Evolutionary conservation across 225 moss, liverwort and hornwort species (phyloP).

Genomic region (Marchantia polymorpha): DNA sequence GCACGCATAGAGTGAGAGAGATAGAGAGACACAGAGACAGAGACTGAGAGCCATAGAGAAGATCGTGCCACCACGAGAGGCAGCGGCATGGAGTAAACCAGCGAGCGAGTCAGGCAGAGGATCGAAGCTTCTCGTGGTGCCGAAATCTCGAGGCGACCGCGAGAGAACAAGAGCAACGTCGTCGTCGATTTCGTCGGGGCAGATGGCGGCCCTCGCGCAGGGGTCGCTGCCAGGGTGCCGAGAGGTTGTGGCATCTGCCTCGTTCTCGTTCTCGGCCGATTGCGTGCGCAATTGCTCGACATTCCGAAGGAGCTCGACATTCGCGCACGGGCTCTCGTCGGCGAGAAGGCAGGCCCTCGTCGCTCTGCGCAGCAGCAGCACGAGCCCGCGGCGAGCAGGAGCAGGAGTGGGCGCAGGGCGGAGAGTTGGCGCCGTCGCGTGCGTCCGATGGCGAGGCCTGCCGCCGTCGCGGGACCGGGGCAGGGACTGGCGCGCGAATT

Average conservation of each 20-base stretch:
- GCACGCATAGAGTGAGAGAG: background rate
- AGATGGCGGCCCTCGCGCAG: constrained; percentile 29
- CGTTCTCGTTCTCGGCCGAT: background rate
- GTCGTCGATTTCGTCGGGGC: no score
- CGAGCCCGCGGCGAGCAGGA: no score
- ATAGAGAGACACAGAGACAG: no score
- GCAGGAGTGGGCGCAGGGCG: no score
- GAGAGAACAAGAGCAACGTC: no score
- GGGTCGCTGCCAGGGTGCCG: background rate
- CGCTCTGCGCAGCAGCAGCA: background rate
- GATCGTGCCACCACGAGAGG: no score
- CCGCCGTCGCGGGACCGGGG: background rate
- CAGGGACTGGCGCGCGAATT: constrained; percentile 4
- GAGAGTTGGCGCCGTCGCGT: constrained; percentile 4
- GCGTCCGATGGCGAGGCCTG: background rate
- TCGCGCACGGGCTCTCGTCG: no score
- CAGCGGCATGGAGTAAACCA: background rate
- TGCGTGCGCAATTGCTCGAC: background rate
- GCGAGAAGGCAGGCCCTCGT: background rate
- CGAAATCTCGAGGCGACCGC: background rate
- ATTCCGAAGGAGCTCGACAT: background rate
- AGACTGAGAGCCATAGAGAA: no score
- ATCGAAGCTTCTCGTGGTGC: background rate
- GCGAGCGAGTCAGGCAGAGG: background rate
- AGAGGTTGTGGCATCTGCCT: background rate